Evolutionary conservation across 768 basidiomycete species (phyloP).

Genomic region (Mycena galericulata): DNA sequence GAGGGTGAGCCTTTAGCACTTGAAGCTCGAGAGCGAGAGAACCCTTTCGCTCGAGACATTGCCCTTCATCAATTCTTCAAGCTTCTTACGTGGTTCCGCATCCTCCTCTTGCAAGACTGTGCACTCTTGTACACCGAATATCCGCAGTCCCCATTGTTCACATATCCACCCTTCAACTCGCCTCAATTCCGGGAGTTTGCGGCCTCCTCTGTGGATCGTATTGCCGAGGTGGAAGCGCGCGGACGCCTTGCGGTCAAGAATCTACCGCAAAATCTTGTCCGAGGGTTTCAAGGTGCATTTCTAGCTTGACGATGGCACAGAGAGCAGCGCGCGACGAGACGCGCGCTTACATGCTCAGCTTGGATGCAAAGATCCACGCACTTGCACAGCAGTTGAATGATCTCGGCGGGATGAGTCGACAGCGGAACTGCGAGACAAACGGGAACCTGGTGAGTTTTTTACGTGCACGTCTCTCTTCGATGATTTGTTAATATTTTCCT

Average conservation of each 20-base stretch:
- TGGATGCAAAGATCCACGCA: neutral
- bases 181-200: too few relatives aligned
- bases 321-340: neutral
- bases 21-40: neutral
- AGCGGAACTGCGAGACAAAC: neutral
- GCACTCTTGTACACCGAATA: too few relatives aligned
- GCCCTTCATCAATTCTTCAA: conserved; percentile 43
- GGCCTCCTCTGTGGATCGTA: too few relatives aligned
- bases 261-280: conserved; percentile 32
- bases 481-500: neutral
- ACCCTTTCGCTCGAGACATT: conserved; percentile 34
- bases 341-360: neutral
- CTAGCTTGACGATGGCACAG: neutral
- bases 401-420: neutral
- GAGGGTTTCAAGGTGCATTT: conserved; percentile 10
- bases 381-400: neutral
- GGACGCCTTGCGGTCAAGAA: conserved; percentile 21
- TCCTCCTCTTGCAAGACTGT: conserved; percentile 47
- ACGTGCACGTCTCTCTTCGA: neutral
- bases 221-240: too few relatives aligned
- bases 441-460: neutral
- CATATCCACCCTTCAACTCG: too few relatives aligned
- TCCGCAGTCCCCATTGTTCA: too few relatives aligned
- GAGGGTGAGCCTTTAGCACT: conserved; percentile 33
- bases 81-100: conserved; percentile 38